phyloP scores from a whole-genome alignment of 192 early-diverging fungal species.

The Coemansia erecta region DNA sequence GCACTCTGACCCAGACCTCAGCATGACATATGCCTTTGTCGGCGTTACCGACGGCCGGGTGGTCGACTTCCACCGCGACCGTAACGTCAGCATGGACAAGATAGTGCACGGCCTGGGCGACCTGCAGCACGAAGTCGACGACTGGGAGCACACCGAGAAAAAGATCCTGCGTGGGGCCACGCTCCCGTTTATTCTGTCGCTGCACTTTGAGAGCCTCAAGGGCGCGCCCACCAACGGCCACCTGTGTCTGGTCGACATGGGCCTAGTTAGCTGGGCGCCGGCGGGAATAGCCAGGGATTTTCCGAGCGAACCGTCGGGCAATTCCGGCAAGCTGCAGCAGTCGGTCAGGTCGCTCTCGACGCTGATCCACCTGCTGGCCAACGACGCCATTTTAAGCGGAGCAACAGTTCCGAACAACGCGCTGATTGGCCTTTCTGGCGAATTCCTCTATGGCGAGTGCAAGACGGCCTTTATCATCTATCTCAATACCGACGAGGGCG shows the following conservation, averaged over 20 bases:
- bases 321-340: constrained; percentile 25
- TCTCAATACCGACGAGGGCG: constrained; percentile 29
- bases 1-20: constrained; percentile 39
- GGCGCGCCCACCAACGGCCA: constrained; percentile 41
- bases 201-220: constrained; percentile 49
- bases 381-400: constrained; percentile 39
- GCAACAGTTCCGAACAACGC: constrained; percentile 30
- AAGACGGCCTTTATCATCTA: constrained; percentile 48
- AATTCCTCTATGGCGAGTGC: constrained; percentile 47
- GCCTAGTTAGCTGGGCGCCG: constrained; percentile 35
- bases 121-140: constrained; percentile 51
- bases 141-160: constrained; percentile 41
- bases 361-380: constrained; percentile 38
- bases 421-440: constrained; percentile 29
- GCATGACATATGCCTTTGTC: constrained; percentile 53
- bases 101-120: constrained; percentile 29
- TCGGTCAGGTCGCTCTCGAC: constrained; percentile 28
- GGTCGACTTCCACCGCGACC: constrained; percentile 45
- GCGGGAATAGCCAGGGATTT: neutral
- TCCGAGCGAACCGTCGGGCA: neutral
- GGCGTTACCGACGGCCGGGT: constrained; percentile 46
- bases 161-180: constrained; percentile 43
- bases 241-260: constrained; percentile 42
- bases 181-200: constrained; percentile 46
- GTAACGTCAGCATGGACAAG: constrained; percentile 22